Evolutionary conservation across 495 filamentous ascomycete genomes (phyloP).

Genomic region (Xylaria palmicola): DNA sequence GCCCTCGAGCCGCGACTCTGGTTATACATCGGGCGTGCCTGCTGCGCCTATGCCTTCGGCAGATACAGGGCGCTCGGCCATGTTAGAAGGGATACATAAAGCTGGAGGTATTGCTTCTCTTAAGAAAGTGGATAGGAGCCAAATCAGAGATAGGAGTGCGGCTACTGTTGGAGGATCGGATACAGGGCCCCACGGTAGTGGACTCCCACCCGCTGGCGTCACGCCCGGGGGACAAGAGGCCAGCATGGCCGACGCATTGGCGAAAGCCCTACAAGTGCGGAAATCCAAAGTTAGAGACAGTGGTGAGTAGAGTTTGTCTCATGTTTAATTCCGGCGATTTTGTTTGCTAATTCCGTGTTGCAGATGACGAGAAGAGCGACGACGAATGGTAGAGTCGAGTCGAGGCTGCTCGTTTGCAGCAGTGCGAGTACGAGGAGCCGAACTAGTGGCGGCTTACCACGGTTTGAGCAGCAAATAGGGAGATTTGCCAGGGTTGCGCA

Average conservation of each 20-base stretch:
- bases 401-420: constrained; percentile 13
- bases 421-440: constrained; percentile 7
- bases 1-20: constrained; percentile 64
- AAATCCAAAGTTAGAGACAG: constrained; percentile 88
- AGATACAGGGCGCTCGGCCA: constrained; percentile 54
- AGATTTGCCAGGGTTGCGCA: neutral
- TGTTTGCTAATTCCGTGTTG: constrained; percentile 26
- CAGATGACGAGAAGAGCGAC: constrained; percentile 78
- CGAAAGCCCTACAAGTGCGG: constrained; percentile 70
- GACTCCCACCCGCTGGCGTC: constrained; percentile 49
- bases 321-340: neutral
- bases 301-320: constrained; percentile 61
- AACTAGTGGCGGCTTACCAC: constrained; percentile 15
- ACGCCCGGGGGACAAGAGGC: constrained; percentile 49
- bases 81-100: constrained; percentile 80
- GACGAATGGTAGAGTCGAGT: constrained; percentile 66
- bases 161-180: constrained; percentile 64
- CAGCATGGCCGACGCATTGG: constrained; percentile 78
- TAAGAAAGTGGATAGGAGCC: constrained; percentile 74
- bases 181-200: constrained; percentile 56
- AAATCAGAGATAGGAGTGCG: constrained; percentile 78
- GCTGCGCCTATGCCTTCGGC: constrained; percentile 54
- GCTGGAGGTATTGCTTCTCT: constrained; percentile 71
- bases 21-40: constrained; percentile 57
- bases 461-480: neutral